phyloP scores from a whole-genome alignment of 352 stramenopile genomes.

The Pythium periplocum region DNA sequence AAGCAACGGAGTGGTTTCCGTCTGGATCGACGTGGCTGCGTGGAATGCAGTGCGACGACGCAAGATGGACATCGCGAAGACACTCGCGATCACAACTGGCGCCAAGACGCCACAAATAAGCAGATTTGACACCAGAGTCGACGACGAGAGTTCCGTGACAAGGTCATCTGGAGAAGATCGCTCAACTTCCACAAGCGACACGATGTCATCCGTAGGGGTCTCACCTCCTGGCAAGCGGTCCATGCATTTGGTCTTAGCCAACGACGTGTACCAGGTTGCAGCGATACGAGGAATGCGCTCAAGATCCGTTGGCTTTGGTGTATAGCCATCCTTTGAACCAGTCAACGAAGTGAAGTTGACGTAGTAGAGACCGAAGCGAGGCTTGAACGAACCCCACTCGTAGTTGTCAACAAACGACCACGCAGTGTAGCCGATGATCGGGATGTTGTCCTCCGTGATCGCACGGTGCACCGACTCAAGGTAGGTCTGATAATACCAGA shows the following conservation, averaged over 20 bases:
- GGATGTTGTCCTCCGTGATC: slow-evolving; percentile 49
- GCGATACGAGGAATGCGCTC: slow-evolving; percentile 34
- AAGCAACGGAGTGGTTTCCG: slow-evolving; percentile 8
- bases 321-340: slow-evolving; percentile 27
- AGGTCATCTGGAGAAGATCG: too few species aligned
- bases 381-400: slow-evolving; percentile 85
- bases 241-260: slow-evolving; percentile 60
- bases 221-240: slow-evolving; percentile 11
- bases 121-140: slow-evolving; percentile 1
- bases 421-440: slow-evolving; percentile 89
- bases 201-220: not conserved
- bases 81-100: slow-evolving; percentile 1
- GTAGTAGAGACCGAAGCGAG: slow-evolving; percentile 62
- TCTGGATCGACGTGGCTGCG: not conserved
- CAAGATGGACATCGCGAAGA: not conserved
- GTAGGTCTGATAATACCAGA: slow-evolving; percentile 59
- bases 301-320: slow-evolving; percentile 22
- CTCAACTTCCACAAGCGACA: not conserved
- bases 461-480: slow-evolving; percentile 55
- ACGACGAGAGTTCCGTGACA: not conserved
- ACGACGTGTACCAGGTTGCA: slow-evolving; percentile 48
- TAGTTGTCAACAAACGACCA: slow-evolving; percentile 95
- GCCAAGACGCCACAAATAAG: not conserved
- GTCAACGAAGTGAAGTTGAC: slow-evolving; percentile 43
- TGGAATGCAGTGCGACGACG: slow-evolving; percentile 1